These are phyloP conservation scores for Microsporum audouinii DNA, from an alignment of 2,329 filamentous ascomycete species.

Conservation along the genomic window DNA sequence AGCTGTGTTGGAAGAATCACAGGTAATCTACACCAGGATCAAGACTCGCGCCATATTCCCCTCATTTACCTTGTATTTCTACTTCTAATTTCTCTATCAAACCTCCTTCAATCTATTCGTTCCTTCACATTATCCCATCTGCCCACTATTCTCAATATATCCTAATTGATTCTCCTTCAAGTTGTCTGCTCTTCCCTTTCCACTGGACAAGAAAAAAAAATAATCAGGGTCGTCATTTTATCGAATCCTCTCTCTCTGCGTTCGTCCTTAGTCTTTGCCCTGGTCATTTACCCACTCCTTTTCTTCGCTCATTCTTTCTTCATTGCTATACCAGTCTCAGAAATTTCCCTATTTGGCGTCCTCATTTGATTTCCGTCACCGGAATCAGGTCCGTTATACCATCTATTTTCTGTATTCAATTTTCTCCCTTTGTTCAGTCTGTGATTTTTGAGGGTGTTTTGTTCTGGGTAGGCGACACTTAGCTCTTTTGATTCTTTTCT, in stretches of 20 bases:
- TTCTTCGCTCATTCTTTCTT: conserved; percentile 6
- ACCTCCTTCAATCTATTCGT: not conserved
- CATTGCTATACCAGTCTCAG: not conserved
- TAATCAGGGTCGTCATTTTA: conserved; percentile 4
- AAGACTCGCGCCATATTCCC: not conserved
- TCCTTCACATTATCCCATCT: not conserved
- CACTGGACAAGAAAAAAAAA: not conserved
- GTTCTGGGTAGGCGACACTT: not conserved
- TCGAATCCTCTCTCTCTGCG: conserved; percentile 9
- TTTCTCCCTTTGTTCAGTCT: not conserved
- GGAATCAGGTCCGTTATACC: not conserved
- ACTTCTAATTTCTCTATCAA: not conserved
- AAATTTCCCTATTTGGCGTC: conserved; percentile 8
- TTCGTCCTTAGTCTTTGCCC: conserved; percentile 13
- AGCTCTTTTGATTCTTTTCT: not conserved
- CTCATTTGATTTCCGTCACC: not conserved
- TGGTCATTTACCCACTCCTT: conserved; percentile 9
- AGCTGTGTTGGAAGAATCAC: not conserved
- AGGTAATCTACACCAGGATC: not conserved
- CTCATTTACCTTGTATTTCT: conserved; percentile 1
- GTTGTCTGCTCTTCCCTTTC: not conserved
- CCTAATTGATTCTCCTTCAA: not conserved
- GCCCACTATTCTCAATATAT: conserved; percentile 4
- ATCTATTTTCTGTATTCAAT: not conserved
- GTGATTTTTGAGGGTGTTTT: not conserved